Percentiles rank a stretch among this genome's conserved stretches.
phyloP scores from a whole-genome alignment of 2,329 filamentous ascomycete genomes.

The Clonostachys chloroleuca region DNA sequence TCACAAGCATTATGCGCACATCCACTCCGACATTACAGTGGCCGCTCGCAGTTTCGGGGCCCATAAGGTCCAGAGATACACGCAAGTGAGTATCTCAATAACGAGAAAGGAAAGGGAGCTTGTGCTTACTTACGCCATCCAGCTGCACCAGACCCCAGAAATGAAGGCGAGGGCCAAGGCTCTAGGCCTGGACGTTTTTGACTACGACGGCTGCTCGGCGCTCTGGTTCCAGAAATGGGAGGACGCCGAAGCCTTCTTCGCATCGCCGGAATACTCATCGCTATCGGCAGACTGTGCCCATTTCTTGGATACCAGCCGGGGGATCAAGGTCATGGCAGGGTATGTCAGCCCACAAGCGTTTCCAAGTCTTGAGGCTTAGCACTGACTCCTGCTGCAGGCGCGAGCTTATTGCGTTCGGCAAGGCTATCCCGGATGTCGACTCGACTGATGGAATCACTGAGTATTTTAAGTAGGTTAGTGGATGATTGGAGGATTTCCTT shows the following conservation, averaged over 20 bases:
- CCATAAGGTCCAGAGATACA: conserved; percentile 8
- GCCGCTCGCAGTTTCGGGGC: conserved; percentile 8
- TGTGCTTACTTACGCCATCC: neutral
- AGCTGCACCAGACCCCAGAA: conserved; percentile 10
- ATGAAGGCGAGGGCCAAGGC: conserved; percentile 4
- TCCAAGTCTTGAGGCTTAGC: neutral
- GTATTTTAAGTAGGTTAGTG: neutral
- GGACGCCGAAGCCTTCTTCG: conserved; percentile 9
- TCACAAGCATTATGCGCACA: conserved; percentile 7
- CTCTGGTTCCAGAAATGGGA: conserved; percentile 9
- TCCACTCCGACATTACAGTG: conserved; percentile 9
- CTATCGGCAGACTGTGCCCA: conserved; percentile 6
- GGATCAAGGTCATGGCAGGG: conserved; percentile 8
- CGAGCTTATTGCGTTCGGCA: conserved; percentile 7
- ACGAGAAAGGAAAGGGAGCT: neutral
- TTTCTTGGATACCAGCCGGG: conserved; percentile 5
- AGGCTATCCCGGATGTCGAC: conserved; percentile 7
- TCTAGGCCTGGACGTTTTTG: conserved; percentile 7
- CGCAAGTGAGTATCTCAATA: conserved; percentile 3
- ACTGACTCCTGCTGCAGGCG: neutral
- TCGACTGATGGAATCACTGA: conserved; percentile 6
- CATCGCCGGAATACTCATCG: conserved; percentile 1
- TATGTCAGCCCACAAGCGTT: neutral
- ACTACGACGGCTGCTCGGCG: conserved; percentile 12
- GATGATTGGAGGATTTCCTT: too few relatives aligned